Evolutionary conservation across 352 stramenopile species (phyloP), one percentile per base, ranked within the genome.

Genomic region (Phytophthora macrochlamydospora): DNA sequence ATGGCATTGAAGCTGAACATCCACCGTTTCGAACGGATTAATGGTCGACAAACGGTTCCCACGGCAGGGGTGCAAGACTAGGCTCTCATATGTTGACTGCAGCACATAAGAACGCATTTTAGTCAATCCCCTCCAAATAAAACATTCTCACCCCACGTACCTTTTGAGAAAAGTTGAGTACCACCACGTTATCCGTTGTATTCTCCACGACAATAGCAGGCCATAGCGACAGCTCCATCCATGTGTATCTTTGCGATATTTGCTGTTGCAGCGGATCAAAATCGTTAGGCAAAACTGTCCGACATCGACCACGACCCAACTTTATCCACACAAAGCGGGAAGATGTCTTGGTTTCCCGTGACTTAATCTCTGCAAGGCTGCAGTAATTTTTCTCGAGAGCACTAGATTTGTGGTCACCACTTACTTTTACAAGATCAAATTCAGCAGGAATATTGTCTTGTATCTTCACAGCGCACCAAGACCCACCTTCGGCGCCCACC

Each of bases 221-320:
- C 60, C 72, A 84, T 11, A 89, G 61, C 18, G 68, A 75, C 37
- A 81, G 42, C 45, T 86, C 80, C 61, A 87, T 71, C 80, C 80
- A 89, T 30, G 76, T 69, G 55, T 85, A 89, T 2, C 78, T 62
- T 54, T 74, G 67, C 2, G 73, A 73, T 35, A 83, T 46, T 8
- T 76, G 76, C 1, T 74, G 67, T 46, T 73, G 78, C 43, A 75
- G 46, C 7, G 62, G 64, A 31, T 89, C 76, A 59, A 83, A 76
- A 48, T 87, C 78, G 6, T 71, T 87, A 46, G 80, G 73, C 29
- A 86, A 60, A 37, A 87, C 62, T 37, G 66, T 64, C 49, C 62
- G 76, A 48, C 75, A 82, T 50, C 76, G 64, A 2, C 53, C 63
- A 46, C 79, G 79, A 44, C 56, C 42, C 14, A 74, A 56, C 37